Evolutionary conservation across 345 rosid genomes (phyloP).

Genomic region (Rhizophora mangle): DNA sequence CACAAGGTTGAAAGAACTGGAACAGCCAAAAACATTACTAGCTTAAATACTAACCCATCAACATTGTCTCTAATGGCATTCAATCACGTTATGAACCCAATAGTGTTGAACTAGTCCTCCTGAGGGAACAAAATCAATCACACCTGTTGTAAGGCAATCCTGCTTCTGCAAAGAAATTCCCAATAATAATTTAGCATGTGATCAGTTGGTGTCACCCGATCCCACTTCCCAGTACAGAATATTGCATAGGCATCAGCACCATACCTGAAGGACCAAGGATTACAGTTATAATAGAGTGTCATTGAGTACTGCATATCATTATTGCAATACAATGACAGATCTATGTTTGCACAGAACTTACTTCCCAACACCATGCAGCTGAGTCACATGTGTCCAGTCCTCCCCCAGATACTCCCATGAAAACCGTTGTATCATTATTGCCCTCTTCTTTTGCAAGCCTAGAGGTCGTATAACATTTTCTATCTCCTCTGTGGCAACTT

Average conservation of each 20-base stretch:
- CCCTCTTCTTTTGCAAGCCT: conserved; percentile 59
- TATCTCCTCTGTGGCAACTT: conserved; percentile 38
- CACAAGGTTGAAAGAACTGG: no score
- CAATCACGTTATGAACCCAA: no score
- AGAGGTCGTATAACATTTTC: conserved; percentile 47
- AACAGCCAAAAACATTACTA: no score
- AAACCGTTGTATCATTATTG: conserved; percentile 48
- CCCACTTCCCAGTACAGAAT: conserved; percentile 82
- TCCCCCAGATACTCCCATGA: conserved; percentile 64
- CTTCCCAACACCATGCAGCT: conserved; percentile 76
- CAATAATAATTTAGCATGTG: conserved; percentile 71
- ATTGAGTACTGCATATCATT: neutral
- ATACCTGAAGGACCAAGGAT: conserved; percentile 43
- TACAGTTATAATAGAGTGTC: neutral
- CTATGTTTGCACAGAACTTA: conserved; percentile 20
- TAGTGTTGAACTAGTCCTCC: no score
- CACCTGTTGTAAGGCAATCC: neutral
- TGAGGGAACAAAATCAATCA: neutral
- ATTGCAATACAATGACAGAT: neutral
- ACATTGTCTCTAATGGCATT: no score
- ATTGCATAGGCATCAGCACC: conserved; percentile 91
- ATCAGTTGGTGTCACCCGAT: conserved; percentile 58
- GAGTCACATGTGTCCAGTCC: conserved; percentile 78
- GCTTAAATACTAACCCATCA: no score
- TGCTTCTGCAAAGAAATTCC: conserved; percentile 41